Evolutionary conservation across 345 rosid species (phyloP), one percentile per base, ranked within the genome.

Genomic region (Eutrema heterophyllum): DNA sequence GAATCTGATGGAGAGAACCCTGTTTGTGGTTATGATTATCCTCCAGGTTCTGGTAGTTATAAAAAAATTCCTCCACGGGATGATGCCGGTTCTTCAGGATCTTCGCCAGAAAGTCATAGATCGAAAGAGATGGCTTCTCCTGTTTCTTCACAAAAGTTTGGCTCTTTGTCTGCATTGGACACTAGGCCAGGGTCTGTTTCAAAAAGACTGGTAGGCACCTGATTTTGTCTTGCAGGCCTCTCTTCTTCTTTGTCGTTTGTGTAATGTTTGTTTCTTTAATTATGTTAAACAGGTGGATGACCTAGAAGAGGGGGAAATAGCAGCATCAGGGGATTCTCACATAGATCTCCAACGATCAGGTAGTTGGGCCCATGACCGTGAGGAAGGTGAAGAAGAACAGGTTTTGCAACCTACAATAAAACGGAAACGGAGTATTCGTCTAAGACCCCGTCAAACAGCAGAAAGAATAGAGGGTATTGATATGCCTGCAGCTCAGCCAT

Each of bases 221-320:
- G 68, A 49, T 64, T 41, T 45, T 63, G 30, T 72, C 49, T 73
- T 36, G 41, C 58, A 40, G 55, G 56, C 26, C 58, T 78, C 41
- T 62, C 52, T 65, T 68, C 18, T 24, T 65, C 33, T 41, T 58
- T 54, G 5, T 57, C 24, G 41, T 56, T 65, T 51, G 58, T 65
- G 55, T 69, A 61, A 55, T 46, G 68, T 77, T 67, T 79, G 75
- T 33, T 67, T 48, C 53, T 56, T 32, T 67, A 59, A 16, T 69
- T 58, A 72, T 74, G 61, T 79, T 71, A 58, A 72, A 73, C 89
- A 96, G 99, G 71, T 79, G 26, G 96, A 96, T 83, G 99, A 96
- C 45, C 83, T 96, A 46, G 99, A 96, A 82, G 99, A 96, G 70
- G 99, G 99, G 66, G 99, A 96, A 82, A 92, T 96, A 70, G 99